phyloP scores from a whole-genome alignment of 108 stramenopile genomes.

The Skeletonema marinoi region DNA sequence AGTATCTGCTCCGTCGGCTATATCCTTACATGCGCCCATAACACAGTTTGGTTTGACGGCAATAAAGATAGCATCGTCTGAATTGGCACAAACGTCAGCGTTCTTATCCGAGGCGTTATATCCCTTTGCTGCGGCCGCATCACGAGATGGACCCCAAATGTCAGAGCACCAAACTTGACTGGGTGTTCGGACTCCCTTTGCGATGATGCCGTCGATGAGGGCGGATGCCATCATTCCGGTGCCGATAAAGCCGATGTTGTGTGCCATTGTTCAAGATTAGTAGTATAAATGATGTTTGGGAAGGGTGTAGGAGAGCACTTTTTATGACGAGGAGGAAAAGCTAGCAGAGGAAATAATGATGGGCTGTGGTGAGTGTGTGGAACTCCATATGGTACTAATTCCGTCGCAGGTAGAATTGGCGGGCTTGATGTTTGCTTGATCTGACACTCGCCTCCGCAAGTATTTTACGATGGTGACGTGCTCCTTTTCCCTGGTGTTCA shows the following conservation, averaged over 20 bases:
- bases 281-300: no score
- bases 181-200: conserved; percentile 52
- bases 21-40: conserved; percentile 58
- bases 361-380: not conserved
- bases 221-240: conserved; percentile 87
- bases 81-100: conserved; percentile 54
- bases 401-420: no score
- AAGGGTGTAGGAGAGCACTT: no score
- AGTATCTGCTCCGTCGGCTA: conserved; percentile 33
- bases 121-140: conserved; percentile 62
- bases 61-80: conserved; percentile 71
- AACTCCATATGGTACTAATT: no score
- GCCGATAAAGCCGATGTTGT: conserved; percentile 81
- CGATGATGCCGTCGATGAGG: conserved; percentile 73
- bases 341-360: no score
- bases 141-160: conserved; percentile 59
- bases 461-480: no score
- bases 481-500: no score
- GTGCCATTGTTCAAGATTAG: conserved; percentile 12
- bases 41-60: conserved; percentile 83
- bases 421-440: no score
- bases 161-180: conserved; percentile 68
- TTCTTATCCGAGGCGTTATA: conserved; percentile 61
- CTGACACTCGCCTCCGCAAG: no score
- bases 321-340: no score